Evolutionary conservation across 352 stramenopile species (phyloP), one percentile per base, ranked within the genome.

Genomic region (Phytophthora tentaculata): DNA sequence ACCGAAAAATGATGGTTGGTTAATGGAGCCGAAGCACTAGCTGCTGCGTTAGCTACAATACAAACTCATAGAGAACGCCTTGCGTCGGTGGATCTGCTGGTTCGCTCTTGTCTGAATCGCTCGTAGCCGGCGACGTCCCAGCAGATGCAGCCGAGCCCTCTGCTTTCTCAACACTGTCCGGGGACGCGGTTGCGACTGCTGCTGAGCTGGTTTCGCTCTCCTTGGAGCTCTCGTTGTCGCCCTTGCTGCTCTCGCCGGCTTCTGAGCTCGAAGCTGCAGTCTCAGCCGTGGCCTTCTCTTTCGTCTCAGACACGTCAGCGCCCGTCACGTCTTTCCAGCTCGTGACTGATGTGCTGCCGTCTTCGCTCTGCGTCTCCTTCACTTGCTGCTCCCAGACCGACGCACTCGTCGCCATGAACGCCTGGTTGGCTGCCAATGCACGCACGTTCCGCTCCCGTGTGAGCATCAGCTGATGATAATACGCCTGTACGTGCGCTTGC

Each of bases 31-130:
- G 32, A 26, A 55, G 48, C 44, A 52, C 6, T 51, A 58, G 23
- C n/a, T 24, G 55, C 28, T 51, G 37, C 2, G 14, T 39, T 64
- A 52, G 39, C 65, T 74, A 91, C 68, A 90, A 64, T 44, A 88
- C 81, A 71, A 87, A 88, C 67, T 91, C 83, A 61, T 89, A 91
- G 28, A 91, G 66, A 69, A 91, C 71, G 32, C 62, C 64, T 35
- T 79, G 64, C 3, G 55, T 19, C 3, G 67, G 62, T 24, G 65
- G 48, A 32, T 72, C 54, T 37, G 58, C 24, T 19, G 62, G 55
- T 23, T 66, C 43, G 48, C 39, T 51, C 48, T 72, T 70, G 64
- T 23, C 44, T 19, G 63, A 64, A 23, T 57, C 52, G 23, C 61
- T 69, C 32, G 66, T 75, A 43, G 39, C 43, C 19, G 67, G 52